Evolutionary conservation across 176 grass and related monocot genomes (phyloP), one percentile per base, ranked within the genome.

Genomic region (Oryza brachyantha): DNA sequence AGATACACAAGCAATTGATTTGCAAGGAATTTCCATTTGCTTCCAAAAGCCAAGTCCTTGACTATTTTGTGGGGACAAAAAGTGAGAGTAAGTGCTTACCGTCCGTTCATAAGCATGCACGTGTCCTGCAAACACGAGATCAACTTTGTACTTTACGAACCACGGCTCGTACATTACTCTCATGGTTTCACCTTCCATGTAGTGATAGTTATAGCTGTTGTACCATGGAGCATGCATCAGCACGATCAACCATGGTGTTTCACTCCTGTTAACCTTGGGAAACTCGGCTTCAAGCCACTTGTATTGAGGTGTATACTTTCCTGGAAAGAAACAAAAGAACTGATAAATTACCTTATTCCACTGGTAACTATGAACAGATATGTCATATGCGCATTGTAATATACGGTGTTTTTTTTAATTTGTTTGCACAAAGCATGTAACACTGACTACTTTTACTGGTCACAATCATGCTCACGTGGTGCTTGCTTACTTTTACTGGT

Each of bases 181-280:
- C 95, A 97, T 97, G 68, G 73, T 86, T 76, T 97, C 91, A 21
- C 95, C 95, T 82, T 97, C 94, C 95, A 97, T 97, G 60, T 92
- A 94, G 60, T 94, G 95, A 48, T 97, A 92, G 73, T 94, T 92
- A 42, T 97, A 94, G 85, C 94, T 97, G 77, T 97, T 97, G 48
- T 97, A 97, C 94, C 91, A 97, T 13, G 95, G 95, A 34, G 95
- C 73, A 21, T 97, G 95, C 91, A 94, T 79, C n/a, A 97, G 83
- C 25, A 94, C 85, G 13, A 97, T 94, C 82, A 97, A 64, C 95
- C 95, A 97, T 22, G 95, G 95, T 4, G 95, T 97, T 78, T 92
- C 87, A 11, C 80, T 92, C 79, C 95, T 86, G 83, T 94, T 90
- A 17, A 94, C 91, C 88, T 90, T 98, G 37, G 87, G 92, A 57